Conservation (phyloP, 345 rosid species). For the Brassica juncea region DNA sequence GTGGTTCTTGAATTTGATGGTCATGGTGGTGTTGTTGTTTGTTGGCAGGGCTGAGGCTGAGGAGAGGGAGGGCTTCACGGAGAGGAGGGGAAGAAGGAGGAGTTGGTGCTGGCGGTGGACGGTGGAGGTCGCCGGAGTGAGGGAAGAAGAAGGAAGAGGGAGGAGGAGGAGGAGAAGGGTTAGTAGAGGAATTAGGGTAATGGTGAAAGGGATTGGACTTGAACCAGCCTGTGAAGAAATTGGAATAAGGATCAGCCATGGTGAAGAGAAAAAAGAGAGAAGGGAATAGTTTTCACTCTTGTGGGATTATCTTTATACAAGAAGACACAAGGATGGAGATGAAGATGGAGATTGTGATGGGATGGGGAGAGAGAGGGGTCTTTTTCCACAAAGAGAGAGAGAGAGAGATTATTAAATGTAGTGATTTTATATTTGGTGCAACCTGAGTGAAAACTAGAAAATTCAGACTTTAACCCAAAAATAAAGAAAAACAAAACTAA, state of each 20-base stretch:
- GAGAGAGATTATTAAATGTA: conserved; percentile 18
- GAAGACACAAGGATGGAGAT: conserved; percentile 47
- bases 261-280: conserved; percentile 38
- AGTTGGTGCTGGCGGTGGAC: conserved; percentile 31
- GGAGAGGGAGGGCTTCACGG: conserved; percentile 81
- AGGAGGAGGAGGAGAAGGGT: conserved; percentile 34
- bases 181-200: conserved; percentile 45
- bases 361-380: conserved; percentile 34
- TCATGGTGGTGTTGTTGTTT: conserved; percentile 37
- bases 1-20: conserved; percentile 35
- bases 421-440: conserved; percentile 8
- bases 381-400: not conserved
- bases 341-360: conserved; percentile 48
- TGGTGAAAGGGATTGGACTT: conserved; percentile 53
- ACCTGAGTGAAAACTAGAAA: conserved; percentile 24
- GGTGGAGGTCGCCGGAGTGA: conserved; percentile 31
- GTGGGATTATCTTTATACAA: conserved; percentile 60
- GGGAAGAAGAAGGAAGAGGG: conserved; percentile 37
- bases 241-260: conserved; percentile 91
- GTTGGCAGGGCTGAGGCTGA: conserved; percentile 69
- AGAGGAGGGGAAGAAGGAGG: conserved; percentile 86
- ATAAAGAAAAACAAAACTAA: not conserved
- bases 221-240: conserved; percentile 61
- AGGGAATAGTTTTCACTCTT: conserved; percentile 41
- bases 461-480: conserved; percentile 16